Conservation (phyloP, 148 eudicot genomes). For the Cornus florida region DNA sequence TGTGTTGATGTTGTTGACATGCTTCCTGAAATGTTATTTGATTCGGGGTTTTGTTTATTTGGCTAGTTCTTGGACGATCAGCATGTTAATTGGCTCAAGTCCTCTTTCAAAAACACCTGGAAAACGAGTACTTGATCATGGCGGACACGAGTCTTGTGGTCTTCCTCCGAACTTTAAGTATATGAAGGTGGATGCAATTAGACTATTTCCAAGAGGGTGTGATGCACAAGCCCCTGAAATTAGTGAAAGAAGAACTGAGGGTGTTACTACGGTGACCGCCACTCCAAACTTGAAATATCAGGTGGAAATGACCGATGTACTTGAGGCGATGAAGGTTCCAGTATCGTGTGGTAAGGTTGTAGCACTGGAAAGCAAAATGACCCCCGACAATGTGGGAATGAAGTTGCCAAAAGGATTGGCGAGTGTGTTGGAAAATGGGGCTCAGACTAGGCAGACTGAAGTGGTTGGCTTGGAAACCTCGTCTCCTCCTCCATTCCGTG, state of each 20-base stretch:
- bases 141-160: neutral
- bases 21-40: neutral
- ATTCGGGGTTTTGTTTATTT: neutral
- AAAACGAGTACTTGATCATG: neutral
- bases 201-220: neutral
- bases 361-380: neutral
- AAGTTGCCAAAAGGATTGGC: neutral
- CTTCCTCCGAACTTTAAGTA: constrained; percentile 1
- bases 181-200: constrained; percentile 1
- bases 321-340: neutral
- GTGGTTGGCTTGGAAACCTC: neutral
- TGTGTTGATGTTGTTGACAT: neutral
- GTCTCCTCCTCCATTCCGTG: neutral
- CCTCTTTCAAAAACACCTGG: neutral
- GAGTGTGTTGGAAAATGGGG: neutral
- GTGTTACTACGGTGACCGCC: neutral
- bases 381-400: too few relatives aligned
- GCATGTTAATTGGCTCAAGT: neutral
- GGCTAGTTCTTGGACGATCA: neutral
- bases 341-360: neutral
- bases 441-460: neutral
- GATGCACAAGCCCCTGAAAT: neutral
- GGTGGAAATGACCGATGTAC: neutral
- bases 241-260: neutral
- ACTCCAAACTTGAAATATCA: neutral